Evolutionary conservation across 1,139 yeast species (phyloP).

Genomic region (Tardiomyces depauwii): DNA sequence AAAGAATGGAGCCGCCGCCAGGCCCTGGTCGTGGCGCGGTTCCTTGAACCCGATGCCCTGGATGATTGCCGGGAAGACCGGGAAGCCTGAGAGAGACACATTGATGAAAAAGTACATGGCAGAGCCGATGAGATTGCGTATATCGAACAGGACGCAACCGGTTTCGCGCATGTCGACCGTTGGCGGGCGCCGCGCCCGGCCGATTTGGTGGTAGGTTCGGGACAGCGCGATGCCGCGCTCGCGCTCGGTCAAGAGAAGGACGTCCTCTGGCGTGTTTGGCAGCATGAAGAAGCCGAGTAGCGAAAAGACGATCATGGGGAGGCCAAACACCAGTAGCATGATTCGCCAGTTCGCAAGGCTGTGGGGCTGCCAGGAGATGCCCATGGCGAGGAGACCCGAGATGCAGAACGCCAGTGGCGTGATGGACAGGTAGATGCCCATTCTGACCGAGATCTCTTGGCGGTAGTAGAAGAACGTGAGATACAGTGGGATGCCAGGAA

Average conservation of each 20-base stretch:
- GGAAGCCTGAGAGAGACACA: slow-evolving; percentile 62
- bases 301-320: slow-evolving; percentile 53
- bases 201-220: slow-evolving; percentile 32
- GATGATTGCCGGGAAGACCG: slow-evolving; percentile 53
- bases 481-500: slow-evolving; percentile 63
- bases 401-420: slow-evolving; percentile 75
- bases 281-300: slow-evolving; percentile 49
- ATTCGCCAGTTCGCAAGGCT: slow-evolving; percentile 55
- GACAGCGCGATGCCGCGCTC: slow-evolving; percentile 33
- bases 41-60: slow-evolving; percentile 47
- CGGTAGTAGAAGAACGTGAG: slow-evolving; percentile 44
- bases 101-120: slow-evolving; percentile 51
- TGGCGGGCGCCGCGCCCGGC: slow-evolving; percentile 29
- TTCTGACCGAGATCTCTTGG: slow-evolving; percentile 55
- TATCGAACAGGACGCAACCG: slow-evolving; percentile 24
- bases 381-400: slow-evolving; percentile 65
- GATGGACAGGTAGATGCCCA: slow-evolving; percentile 56
- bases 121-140: slow-evolving; percentile 44
- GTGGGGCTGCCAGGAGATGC: slow-evolving; percentile 38
- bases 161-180: slow-evolving; percentile 23
- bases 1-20: slow-evolving; percentile 66
- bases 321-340: slow-evolving; percentile 65
- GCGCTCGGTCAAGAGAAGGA: slow-evolving; percentile 30
- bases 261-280: slow-evolving; percentile 68
- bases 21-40: slow-evolving; percentile 51